Percentiles rank a stretch among this genome's conserved stretches.
phyloP scores from a whole-genome alignment of 352 stramenopile species.

The Phytophthora sansomeana region DNA sequence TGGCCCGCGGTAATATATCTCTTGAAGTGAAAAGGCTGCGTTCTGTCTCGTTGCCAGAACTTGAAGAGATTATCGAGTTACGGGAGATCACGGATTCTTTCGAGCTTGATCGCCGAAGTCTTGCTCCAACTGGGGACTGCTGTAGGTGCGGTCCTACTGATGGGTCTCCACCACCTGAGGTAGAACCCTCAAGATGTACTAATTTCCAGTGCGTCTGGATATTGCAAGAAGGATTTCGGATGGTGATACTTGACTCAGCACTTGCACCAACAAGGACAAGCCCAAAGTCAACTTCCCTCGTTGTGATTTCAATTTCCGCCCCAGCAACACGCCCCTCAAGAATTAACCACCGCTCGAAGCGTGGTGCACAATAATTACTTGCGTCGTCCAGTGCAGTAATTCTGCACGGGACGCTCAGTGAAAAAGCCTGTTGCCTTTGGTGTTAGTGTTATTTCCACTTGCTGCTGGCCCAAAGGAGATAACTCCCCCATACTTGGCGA shows the following conservation, averaged over 20 bases:
- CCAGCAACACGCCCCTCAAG: constrained; percentile 55
- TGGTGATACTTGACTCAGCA: constrained; percentile 40
- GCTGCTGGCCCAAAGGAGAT: constrained; percentile 16
- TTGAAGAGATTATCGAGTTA: constrained; percentile 42
- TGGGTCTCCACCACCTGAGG: neutral
- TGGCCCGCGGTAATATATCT: constrained; percentile 53
- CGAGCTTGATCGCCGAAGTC: constrained; percentile 50
- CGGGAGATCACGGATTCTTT: constrained; percentile 65
- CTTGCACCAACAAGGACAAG: constrained; percentile 69
- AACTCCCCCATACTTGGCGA: constrained; percentile 36
- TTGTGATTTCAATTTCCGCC: constrained; percentile 55
- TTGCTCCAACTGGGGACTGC: constrained; percentile 9
- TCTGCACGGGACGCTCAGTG: constrained; percentile 49
- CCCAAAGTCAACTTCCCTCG: constrained; percentile 74
- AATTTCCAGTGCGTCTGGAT: constrained; percentile 54
- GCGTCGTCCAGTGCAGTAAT: constrained; percentile 24
- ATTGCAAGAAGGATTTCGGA: constrained; percentile 34
- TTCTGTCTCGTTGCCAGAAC: constrained; percentile 45
- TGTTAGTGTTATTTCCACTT: constrained; percentile 47
- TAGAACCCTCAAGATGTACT: constrained; percentile 46
- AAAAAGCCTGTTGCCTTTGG: constrained; percentile 52
- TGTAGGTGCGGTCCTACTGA: neutral
- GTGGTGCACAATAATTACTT: neutral
- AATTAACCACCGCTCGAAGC: constrained; percentile 60
- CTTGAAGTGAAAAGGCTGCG: constrained; percentile 55